Evolutionary conservation across 768 basidiomycete genomes (phyloP).

Genomic region (Kwoniella bestiolae): DNA sequence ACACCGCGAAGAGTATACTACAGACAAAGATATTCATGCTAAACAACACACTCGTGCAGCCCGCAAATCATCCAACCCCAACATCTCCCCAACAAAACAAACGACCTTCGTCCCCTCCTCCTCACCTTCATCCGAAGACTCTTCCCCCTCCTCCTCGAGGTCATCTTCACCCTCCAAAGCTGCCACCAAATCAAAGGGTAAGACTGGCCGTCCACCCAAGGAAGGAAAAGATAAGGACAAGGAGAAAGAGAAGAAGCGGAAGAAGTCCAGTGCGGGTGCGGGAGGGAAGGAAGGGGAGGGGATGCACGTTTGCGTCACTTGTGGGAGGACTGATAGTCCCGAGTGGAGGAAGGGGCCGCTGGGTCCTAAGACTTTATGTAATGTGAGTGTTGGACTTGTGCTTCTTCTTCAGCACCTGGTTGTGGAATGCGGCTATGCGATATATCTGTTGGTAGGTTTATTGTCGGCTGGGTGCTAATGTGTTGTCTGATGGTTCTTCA

Average conservation of each 20-base stretch:
- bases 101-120: slow-evolving; percentile 31
- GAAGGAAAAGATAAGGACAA: slow-evolving; percentile 5
- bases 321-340: slow-evolving; percentile 92
- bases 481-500: too few species aligned
- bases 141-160: slow-evolving; percentile 20
- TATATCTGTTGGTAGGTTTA: too few species aligned
- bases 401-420: too few species aligned
- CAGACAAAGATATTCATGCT: too few species aligned
- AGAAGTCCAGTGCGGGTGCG: slow-evolving; percentile 13
- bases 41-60: too few species aligned
- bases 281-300: slow-evolving; percentile 63
- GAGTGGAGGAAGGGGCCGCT: slow-evolving; percentile 97
- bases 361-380: slow-evolving; percentile 97
- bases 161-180: slow-evolving; percentile 26
- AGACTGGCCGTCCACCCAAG: slow-evolving; percentile 26
- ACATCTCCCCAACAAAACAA: slow-evolving; percentile 20
- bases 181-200: slow-evolving; percentile 14
- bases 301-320: slow-evolving; percentile 85
- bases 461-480: too few species aligned
- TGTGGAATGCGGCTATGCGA: too few species aligned
- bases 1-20: too few species aligned
- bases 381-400: slow-evolving; percentile 62
- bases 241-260: slow-evolving; percentile 30
- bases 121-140: slow-evolving; percentile 32
- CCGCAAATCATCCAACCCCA: slow-evolving; percentile 21